A percentile compares a stretch with the other conserved stretches of the same genome.
phyloP scores from a whole-genome alignment of 1,284 basidiomycete genomes.

The Pseudozyma pruni region DNA sequence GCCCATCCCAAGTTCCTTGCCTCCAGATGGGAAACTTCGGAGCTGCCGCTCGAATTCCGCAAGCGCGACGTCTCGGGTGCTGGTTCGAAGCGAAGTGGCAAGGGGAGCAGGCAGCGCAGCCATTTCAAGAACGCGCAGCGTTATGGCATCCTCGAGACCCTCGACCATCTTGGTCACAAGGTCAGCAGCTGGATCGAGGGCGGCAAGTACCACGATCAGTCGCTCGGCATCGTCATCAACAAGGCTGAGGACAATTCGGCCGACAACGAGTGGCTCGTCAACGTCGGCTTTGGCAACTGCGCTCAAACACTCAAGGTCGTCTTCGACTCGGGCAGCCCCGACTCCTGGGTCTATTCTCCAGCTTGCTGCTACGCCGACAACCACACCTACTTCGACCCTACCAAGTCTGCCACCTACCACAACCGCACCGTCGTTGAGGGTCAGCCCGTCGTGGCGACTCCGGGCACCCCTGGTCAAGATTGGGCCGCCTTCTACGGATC shows the following conservation, averaged over 20 bases:
- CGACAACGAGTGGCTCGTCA: constrained; percentile 60
- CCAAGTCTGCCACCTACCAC: constrained; percentile 37
- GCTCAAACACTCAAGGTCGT: constrained; percentile 49
- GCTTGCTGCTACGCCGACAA: constrained; percentile 53
- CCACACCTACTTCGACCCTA: constrained; percentile 51
- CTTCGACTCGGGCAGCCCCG: constrained; percentile 54
- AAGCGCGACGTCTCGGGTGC: constrained; percentile 30
- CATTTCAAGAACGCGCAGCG: constrained; percentile 4
- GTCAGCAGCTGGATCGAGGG: constrained; percentile 37
- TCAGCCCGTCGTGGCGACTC: constrained; percentile 14
- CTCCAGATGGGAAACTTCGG: constrained; percentile 41
- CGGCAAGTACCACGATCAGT: constrained; percentile 37
- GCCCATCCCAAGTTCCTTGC: constrained; percentile 35
- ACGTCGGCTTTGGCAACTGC: constrained; percentile 48
- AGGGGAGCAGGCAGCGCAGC: neutral
- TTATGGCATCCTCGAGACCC: constrained; percentile 9
- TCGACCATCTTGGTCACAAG: constrained; percentile 28
- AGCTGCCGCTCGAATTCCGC: constrained; percentile 38
- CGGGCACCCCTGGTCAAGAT: constrained; percentile 36
- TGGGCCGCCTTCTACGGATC: constrained; percentile 50
- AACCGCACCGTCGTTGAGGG: constrained; percentile 49
- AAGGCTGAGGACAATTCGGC: constrained; percentile 48
- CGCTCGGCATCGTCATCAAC: constrained; percentile 49
- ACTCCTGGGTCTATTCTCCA: constrained; percentile 57
- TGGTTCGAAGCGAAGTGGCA: constrained; percentile 27